phyloP scores from a whole-genome alignment of 805 yeast species.

The Blastobotrys mokoenaii region DNA sequence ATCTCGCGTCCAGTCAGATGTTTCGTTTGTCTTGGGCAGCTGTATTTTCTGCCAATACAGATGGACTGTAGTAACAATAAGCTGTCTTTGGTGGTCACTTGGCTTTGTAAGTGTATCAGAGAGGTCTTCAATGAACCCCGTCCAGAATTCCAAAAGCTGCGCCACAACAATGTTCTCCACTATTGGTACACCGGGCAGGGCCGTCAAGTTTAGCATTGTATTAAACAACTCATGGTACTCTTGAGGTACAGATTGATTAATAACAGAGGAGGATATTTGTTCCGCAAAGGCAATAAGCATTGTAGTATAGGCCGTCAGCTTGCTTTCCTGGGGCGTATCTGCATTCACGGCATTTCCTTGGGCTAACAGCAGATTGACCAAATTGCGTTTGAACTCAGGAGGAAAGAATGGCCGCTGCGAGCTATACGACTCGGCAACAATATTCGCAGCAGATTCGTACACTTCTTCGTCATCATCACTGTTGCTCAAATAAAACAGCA shows the following conservation, averaged over 20 bases:
- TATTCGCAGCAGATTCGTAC: not conserved
- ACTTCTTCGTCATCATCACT: not conserved
- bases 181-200: slow-evolving; percentile 13
- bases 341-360: slow-evolving; percentile 1
- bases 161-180: slow-evolving; percentile 24
- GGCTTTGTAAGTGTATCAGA: slow-evolving; percentile 21
- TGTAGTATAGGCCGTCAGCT: slow-evolving; percentile 10
- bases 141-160: slow-evolving; percentile 30
- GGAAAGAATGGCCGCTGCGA: slow-evolving; percentile 13
- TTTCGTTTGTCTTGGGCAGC: slow-evolving; percentile 18
- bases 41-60: slow-evolving; percentile 66
- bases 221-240: slow-evolving; percentile 1
- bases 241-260: not conserved
- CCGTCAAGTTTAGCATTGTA: slow-evolving; percentile 11
- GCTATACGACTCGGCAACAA: not conserved
- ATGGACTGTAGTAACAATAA: slow-evolving; percentile 31
- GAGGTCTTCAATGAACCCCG: slow-evolving; percentile 24
- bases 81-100: not conserved
- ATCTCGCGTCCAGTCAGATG: slow-evolving; percentile 26
- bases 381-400: slow-evolving; percentile 5
- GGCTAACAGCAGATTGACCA: slow-evolving; percentile 5
- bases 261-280: not conserved
- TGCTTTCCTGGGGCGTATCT: slow-evolving; percentile 4
- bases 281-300: slow-evolving; percentile 8
- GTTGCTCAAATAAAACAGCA: not conserved